Conservation (phyloP, 495 filamentous ascomycete genomes). For the Lepidopterella palustris region DNA sequence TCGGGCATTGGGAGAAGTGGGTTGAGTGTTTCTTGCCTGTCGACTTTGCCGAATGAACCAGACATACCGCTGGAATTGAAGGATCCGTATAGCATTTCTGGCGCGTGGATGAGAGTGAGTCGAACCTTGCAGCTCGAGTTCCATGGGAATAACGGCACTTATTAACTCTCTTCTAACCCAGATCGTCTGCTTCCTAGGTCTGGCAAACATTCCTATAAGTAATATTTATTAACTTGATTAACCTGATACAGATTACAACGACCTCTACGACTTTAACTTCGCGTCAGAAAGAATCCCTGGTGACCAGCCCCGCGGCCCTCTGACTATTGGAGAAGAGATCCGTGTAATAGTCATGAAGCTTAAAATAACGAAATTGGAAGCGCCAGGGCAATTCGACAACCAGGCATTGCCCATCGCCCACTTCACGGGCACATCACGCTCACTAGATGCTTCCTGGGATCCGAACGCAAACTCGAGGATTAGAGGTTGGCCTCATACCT, state of each 20-base stretch:
- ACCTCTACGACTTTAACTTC: constrained; percentile 58
- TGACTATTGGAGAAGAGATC: constrained; percentile 52
- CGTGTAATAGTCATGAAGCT: constrained; percentile 60
- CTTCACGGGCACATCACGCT: constrained; percentile 50
- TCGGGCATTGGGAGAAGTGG: constrained; percentile 40
- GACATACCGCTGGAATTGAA: constrained; percentile 37
- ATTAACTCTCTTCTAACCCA: constrained; percentile 8
- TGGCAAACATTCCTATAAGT: background rate
- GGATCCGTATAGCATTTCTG: constrained; percentile 56
- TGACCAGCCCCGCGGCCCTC: constrained; percentile 42
- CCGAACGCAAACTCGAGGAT: constrained; percentile 53
- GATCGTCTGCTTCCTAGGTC: constrained; percentile 48
- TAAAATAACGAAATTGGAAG: constrained; percentile 45
- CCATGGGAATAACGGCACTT: background rate
- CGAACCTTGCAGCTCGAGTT: background rate
- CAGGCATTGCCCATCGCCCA: constrained; percentile 50
- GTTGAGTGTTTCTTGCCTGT: background rate
- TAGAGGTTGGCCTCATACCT: constrained; percentile 30
- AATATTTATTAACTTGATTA: constrained; percentile 21
- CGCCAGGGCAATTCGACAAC: constrained; percentile 45
- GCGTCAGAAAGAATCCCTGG: constrained; percentile 25
- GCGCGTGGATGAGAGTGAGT: constrained; percentile 51
- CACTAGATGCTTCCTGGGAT: constrained; percentile 51
- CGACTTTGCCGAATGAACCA: constrained; percentile 28
- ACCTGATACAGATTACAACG: constrained; percentile 47